Base-by-base conservation (phyloP, 768 basidiomycete genomes). In the Dioszegia crocea region DNA sequence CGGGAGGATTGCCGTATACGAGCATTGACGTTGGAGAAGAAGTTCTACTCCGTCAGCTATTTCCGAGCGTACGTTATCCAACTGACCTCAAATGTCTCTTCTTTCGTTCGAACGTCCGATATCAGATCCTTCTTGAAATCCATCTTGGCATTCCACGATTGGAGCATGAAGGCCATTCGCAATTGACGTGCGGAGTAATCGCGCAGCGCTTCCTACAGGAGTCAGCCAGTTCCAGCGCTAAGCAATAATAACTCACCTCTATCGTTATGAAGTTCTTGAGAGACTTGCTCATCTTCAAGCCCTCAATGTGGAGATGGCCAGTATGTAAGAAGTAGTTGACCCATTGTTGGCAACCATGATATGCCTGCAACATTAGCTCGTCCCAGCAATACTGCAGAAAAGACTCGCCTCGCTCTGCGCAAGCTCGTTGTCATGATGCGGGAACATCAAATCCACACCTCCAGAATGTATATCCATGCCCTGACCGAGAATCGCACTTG, bases 261-360 rank as follows among this genome's bases (percentile, higher is more conserved):
- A 99, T 96, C 6, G 96, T 97, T 68, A 98, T 96, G 75, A 98
- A 99, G 74, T 99, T 99, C 78, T 99, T 99, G 62, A 99, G 79
- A 10, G 91, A 93, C 79, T 99, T 99, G 80, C 89, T 92, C 96
- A 99, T 99, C 78, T 99, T 99, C 59, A 96, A 80, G 9, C 96
- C 96, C 75, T 96, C 91, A 66, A 99, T 98, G 76, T 98, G 93
- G 31, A 99, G 80, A 80, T 99, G 96, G 11, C 96, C 96, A 0
- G 94, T 98, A 78, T 99, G 96, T 48, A 98, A 80, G 80, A 99
- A 99, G 77, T 98, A 99, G 74, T 96, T 97, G 66, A 98, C 93
- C 96, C 96, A 99, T 63, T 91, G 82, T 26, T 81, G 76, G 78
- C 91, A 94, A 59, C 88, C 83, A 76, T 97, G 91, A 78, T 89